These are phyloP conservation scores for Trichoderma sp. DNA, from an alignment of 2,329 filamentous ascomycete species.

Conservation along the genomic window DNA sequence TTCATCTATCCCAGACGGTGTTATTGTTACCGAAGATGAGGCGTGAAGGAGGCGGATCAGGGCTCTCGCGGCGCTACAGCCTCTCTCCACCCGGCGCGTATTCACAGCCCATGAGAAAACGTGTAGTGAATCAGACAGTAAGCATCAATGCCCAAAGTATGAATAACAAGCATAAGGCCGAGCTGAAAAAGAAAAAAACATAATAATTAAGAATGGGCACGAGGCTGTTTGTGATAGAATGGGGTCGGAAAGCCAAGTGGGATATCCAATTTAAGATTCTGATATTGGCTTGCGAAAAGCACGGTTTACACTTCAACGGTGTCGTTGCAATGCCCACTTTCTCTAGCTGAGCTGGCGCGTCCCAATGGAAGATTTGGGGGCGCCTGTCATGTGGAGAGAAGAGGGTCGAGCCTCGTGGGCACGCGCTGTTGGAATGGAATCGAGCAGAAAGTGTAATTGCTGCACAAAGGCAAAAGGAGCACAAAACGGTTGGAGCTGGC, in stretches of 20 bases:
- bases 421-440: not conserved
- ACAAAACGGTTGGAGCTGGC: not conserved
- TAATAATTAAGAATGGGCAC: not conserved
- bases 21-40: not conserved
- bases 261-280: not conserved
- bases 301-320: not conserved
- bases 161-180: not conserved
- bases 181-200: not conserved
- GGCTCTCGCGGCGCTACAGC: not conserved
- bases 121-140: not conserved
- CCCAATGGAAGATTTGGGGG: not conserved
- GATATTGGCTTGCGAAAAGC: not conserved
- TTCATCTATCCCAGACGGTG: not conserved
- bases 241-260: not conserved
- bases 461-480: not conserved
- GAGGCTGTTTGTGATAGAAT: not conserved
- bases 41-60: not conserved
- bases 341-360: not conserved
- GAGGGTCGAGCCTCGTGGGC: not conserved
- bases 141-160: not conserved
- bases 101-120: not conserved
- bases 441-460: not conserved
- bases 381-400: not conserved
- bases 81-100: not conserved
- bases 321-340: not conserved